Conservation (phyloP, 2,329 filamentous ascomycete genomes). For the Claviceps sp. region DNA sequence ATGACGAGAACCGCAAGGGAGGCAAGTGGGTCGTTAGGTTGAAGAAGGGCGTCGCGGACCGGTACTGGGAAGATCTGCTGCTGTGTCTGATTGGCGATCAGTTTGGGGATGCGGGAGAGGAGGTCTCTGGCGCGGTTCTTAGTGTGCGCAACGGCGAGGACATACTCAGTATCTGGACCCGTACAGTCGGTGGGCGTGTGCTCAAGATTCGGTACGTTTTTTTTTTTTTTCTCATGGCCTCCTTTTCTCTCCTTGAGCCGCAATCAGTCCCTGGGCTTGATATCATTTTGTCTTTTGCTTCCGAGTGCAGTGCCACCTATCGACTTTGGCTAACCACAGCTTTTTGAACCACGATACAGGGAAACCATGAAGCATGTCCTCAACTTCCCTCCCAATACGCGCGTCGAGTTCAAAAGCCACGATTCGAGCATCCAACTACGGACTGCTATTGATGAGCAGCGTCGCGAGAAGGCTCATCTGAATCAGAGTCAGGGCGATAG, state of each 20-base stretch:
- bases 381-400: constrained; percentile 74
- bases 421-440: constrained; percentile 91
- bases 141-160: constrained; percentile 94
- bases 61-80: constrained; percentile 92
- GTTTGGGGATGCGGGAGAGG: constrained; percentile 82
- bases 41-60: constrained; percentile 93
- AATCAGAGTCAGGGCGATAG: constrained; percentile 26
- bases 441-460: constrained; percentile 78
- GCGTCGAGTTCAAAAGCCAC: constrained; percentile 90
- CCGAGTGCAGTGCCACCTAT: too few relatives aligned
- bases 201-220: constrained; percentile 77
- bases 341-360: constrained; percentile 29
- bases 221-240: background rate
- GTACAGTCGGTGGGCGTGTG: constrained; percentile 82
- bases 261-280: too few relatives aligned
- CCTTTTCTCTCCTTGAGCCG: background rate
- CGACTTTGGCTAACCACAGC: background rate
- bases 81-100: constrained; percentile 87
- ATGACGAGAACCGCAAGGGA: constrained; percentile 89
- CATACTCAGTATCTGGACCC: constrained; percentile 94
- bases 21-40: constrained; percentile 96
- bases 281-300: too few relatives aligned
- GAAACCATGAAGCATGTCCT: constrained; percentile 91
- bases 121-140: constrained; percentile 88
- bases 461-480: constrained; percentile 63